Evolutionary conservation across 1,139 yeast species (phyloP), one percentile per base, ranked within the genome.

Genomic region (Hemisphaericaspora xylofermentans): DNA sequence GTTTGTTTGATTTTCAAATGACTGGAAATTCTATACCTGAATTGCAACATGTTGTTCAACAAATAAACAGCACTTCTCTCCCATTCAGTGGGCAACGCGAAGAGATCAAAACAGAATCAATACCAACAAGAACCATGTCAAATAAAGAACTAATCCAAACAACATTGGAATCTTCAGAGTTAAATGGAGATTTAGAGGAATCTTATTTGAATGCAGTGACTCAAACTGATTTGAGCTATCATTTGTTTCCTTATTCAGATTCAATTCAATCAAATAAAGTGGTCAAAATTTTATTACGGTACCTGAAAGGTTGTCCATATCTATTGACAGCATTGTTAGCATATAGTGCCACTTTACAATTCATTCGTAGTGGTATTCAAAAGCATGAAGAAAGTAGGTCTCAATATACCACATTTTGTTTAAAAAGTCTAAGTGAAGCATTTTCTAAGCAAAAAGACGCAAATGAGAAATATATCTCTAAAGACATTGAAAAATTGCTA

Each of bases 231-330:
- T 45, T 67, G 15, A 56, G 66, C 22, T 63, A 49, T 45, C 66
- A 61, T 38, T 41, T 69, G 12, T 69, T 59, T 42, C 76, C 76
- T 4, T 68, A 68, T 56, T 71, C 74, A 2, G 54, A 61, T 12
- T 60, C 64, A 28, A 54, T 65, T 8, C 73, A 64, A 35, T 48
- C 57, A 17, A 71, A 71, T 49, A 66, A 61, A 43, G 72, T 63
- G 13, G 58, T 65, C 15, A 56, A 58, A 38, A 49, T 70, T 2
- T 49, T 71, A 17, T 53, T 71, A 19, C 58, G 56, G 35, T 66
- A 68, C 46, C 63, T 66, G 58, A 54, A 56, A 34, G 54, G 58
- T 18, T 68, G 74, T 44, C 63, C 70, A 4, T 68, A 66, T 45
- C 52, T 71, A 17, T 53, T 71, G 22, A 58, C 64, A 31, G 53